Conservation (phyloP, 139 green algal genomes). For the Coelastrella sp. region DNA sequence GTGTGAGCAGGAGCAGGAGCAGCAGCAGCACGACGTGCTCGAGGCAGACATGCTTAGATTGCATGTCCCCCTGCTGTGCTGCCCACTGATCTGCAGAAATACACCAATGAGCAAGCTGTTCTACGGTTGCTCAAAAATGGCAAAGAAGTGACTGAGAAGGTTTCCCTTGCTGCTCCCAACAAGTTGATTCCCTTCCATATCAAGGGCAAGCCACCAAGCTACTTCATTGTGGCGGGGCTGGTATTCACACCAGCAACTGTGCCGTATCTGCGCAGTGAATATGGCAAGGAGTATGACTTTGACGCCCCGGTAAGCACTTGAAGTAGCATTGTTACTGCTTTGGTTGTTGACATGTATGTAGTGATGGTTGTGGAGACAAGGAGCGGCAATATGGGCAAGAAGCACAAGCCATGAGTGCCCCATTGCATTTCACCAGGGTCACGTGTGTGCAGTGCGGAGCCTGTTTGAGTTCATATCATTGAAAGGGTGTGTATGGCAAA, state of each 20-base stretch:
- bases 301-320: slow-evolving; percentile 51
- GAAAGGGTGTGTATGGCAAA: too few species aligned
- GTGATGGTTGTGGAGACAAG: too few species aligned
- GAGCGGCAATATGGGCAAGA: too few species aligned
- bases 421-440: too few species aligned
- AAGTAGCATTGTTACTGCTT: too few species aligned
- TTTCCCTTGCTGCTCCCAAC: slow-evolving; percentile 49
- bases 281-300: slow-evolving; percentile 69
- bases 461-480: too few species aligned
- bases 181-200: slow-evolving; percentile 85
- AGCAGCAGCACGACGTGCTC: too few species aligned
- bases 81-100: slow-evolving; percentile 50
- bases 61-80: background rate
- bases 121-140: slow-evolving; percentile 51
- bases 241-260: slow-evolving; percentile 80
- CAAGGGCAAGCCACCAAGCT: slow-evolving; percentile 70
- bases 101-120: slow-evolving; percentile 53
- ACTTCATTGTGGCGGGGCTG: slow-evolving; percentile 88
- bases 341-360: too few species aligned
- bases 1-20: too few species aligned
- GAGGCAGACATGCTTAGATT: too few species aligned
- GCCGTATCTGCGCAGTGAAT: slow-evolving; percentile 83
- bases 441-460: too few species aligned
- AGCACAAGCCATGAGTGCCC: too few species aligned
- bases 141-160: slow-evolving; percentile 31